Conservation (phyloP, 2,329 filamentous ascomycete genomes). For the Paraconiothyrium brasiliense region DNA sequence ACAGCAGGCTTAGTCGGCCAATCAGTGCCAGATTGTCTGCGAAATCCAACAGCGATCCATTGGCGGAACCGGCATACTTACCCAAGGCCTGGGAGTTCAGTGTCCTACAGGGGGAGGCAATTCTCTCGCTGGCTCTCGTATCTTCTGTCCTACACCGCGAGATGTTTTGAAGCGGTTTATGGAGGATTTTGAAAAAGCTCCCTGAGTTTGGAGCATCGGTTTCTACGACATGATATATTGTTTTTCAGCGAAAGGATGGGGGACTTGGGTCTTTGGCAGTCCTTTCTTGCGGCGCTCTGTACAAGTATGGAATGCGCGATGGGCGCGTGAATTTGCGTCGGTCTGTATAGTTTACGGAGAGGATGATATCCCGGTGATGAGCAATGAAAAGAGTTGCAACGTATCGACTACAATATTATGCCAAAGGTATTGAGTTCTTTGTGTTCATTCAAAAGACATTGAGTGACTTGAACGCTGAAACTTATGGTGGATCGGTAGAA, state of each 20-base stretch:
- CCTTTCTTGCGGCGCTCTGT: constrained; percentile 6
- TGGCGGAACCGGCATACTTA: neutral
- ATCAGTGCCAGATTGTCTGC: neutral
- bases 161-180: neutral
- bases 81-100: neutral
- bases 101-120: neutral
- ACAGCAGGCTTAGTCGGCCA: constrained; percentile 29
- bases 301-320: constrained; percentile 6
- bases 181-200: neutral
- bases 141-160: neutral
- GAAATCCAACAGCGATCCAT: neutral
- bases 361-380: constrained; percentile 5
- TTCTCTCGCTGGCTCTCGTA: neutral
- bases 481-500: no score
- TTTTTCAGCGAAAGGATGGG: constrained; percentile 2
- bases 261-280: neutral
- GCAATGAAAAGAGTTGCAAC: neutral
- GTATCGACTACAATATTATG: neutral
- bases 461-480: no score
- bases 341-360: constrained; percentile 8
- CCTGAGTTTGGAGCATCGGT: neutral
- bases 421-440: no score
- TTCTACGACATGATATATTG: neutral
- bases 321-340: neutral
- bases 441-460: no score